Evolutionary conservation across 257 asterid species (phyloP), one percentile per base, ranked within the genome.

Genomic region (Solanum ossicruentum): DNA sequence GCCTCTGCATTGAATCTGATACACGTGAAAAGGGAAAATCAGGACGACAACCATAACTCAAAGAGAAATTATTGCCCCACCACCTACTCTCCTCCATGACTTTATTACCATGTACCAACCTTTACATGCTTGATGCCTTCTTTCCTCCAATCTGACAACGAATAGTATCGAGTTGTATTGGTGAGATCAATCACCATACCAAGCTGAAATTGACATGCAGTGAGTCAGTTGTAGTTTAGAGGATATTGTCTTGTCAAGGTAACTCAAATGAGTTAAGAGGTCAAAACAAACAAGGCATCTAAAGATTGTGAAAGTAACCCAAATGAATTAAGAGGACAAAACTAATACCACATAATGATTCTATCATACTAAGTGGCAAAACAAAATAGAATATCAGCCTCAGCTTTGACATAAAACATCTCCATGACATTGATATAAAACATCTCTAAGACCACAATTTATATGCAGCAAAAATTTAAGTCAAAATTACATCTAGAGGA

Each of bases 161-260:
- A 89, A 87, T 97, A 97, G 90, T 97, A 97, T 79, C 98, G 89
- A 89, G 77, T 89, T 88, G 99, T 95, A 90, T 97, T 93, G 87
- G 98, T 97, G 89, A 97, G 93, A 93, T 97, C 99, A 86, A 97
- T 94, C 92, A 97, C 97, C 95, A 97, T 87, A 56, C 98, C 99
- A 84, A 97, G 92, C 99, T 94, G 98, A 81, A 90, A 47, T 79
- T 45, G 88, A 89, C 57, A 82, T 47, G 57, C 49, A 41, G 32
- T 49, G 58, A 20, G 77, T 69, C 86, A 21, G 81, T 73, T 73
- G 81, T 73, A 72, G 20, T n/a, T 72, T 45, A 72, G 56, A 26
- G 7, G 56, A n/a, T 72, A 36, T 21, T 7, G 4, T n/a, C 41
- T 21, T 12, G 60, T 21, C 60, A 47, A 70, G 26, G 54, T 39